Evolutionary conservation across 2,329 filamentous ascomycete genomes (phyloP).

Genomic region (Aspergillus tubingensis): DNA sequence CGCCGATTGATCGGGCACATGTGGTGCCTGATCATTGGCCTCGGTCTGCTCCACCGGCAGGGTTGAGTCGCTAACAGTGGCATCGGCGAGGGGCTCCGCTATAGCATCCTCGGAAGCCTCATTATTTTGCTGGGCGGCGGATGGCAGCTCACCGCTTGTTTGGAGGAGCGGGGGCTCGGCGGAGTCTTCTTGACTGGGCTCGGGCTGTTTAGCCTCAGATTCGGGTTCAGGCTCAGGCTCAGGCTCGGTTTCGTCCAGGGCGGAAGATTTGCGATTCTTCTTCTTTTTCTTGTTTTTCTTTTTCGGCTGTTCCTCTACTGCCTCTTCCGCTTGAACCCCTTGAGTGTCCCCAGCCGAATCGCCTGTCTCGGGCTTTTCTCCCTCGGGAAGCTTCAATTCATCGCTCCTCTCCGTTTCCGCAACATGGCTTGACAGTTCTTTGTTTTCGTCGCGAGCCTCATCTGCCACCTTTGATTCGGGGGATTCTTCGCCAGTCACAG

Average conservation of each 20-base stretch:
- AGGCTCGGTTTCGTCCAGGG: conserved; percentile 15
- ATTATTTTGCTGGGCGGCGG: conserved; percentile 9
- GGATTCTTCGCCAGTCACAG: neutral
- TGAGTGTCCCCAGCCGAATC: conserved; percentile 1
- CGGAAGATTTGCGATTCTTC: conserved; percentile 22
- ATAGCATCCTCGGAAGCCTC: conserved; percentile 4
- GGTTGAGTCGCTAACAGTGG: conserved; percentile 9
- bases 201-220: conserved; percentile 3
- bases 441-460: neutral
- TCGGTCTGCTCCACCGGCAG: conserved; percentile 21
- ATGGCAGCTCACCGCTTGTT: conserved; percentile 21
- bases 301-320: conserved; percentile 16
- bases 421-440: neutral
- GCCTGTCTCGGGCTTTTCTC: conserved; percentile 5
- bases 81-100: conserved; percentile 8
- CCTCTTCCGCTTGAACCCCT: conserved; percentile 14
- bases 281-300: conserved; percentile 29
- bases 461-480: neutral
- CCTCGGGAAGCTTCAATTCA: neutral
- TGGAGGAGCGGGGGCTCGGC: conserved; percentile 13
- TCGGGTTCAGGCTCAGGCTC: conserved; percentile 11
- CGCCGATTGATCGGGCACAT: conserved; percentile 18
- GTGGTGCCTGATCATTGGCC: conserved; percentile 24
- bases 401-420: neutral
- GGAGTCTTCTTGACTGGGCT: neutral